phyloP scores from a whole-genome alignment of 768 basidiomycete species.

The Lentinula raphanica region DNA sequence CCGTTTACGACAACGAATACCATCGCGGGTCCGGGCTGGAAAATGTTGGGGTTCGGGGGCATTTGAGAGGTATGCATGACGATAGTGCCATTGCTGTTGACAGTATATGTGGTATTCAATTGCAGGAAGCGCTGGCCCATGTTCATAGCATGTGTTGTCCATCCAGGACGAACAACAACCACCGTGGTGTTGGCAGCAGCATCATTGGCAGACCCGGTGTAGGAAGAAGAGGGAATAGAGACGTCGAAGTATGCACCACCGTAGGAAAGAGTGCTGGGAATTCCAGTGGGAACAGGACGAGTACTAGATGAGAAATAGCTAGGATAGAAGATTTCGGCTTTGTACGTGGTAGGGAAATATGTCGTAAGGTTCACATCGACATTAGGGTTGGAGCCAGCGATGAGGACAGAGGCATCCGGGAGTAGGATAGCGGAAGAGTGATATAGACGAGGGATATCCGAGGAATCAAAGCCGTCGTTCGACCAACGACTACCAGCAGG shows the following conservation, averaged over 20 bases:
- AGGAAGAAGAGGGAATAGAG: constrained; percentile 60
- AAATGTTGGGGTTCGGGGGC: constrained; percentile 78
- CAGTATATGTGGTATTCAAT: constrained; percentile 81
- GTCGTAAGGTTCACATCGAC: constrained; percentile 67
- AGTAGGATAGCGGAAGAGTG: constrained; percentile 88
- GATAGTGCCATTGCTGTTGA: constrained; percentile 74
- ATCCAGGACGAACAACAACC: constrained; percentile 74
- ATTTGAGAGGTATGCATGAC: constrained; percentile 76
- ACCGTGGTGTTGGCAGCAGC: constrained; percentile 74
- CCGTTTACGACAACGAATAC: constrained; percentile 81
- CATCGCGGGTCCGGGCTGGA: constrained; percentile 86
- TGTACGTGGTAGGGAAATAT: constrained; percentile 71
- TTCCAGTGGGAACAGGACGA: constrained; percentile 64
- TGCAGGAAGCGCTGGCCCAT: constrained; percentile 82
- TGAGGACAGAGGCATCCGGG: constrained; percentile 78
- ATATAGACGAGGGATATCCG: constrained; percentile 76
- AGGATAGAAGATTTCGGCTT: constrained; percentile 88
- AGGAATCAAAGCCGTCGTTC: constrained; percentile 52
- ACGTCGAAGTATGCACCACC: constrained; percentile 81
- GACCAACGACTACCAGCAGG: constrained; percentile 76
- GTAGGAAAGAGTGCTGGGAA: constrained; percentile 73
- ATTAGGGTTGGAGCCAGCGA: constrained; percentile 93
- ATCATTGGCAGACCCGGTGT: constrained; percentile 60
- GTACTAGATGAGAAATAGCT: constrained; percentile 69
- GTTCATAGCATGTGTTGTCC: constrained; percentile 83